Evolutionary conservation across 805 yeast species (phyloP), one percentile per base, ranked within the genome.

Genomic region (Candida manassasensis): DNA sequence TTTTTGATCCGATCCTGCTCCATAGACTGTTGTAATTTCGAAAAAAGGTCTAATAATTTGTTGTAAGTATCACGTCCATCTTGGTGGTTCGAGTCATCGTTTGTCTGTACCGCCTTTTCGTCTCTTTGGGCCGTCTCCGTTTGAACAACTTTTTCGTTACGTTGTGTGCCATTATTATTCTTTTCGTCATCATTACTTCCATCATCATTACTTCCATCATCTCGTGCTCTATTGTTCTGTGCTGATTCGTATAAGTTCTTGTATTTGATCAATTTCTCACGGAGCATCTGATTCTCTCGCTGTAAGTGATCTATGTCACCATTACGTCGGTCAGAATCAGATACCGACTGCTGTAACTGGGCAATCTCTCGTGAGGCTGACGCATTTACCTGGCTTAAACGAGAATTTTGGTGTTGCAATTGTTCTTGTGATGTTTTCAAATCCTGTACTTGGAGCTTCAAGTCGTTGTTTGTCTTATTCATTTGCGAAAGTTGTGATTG

Each of bases 201-300:
- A 7, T 14, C 18, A 11, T 14, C 18, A 14, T n/a, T 17, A 9
- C 14, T 13, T 11, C 15, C 34, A 26, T 31, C 32, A 29, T 36
- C 27, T n/a, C 19, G 21, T 8, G 32, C 10, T 22, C 27, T 25
- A 16, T 31, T 32, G 21, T 14, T 36, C 21, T 29, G 15, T 27
- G n/a, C n/a, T n/a, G 6, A 6, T n/a, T 15, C 60, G 35, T 59
- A 59, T n/a, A 60, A 47, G 6, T 38, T 42, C 42, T 60, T 61
- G 33, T 63, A 63, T 47, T 63, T 63, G 29, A 48, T 46, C 32
- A 63, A 50, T 38, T 63, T 63, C 18, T 49, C 50, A 14, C 67
- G 47, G 19, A 63, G 45, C 18, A 63, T 45, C 14, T 43, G 53
- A 31, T 57, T 61, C 34, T 62, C 68, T 24, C 47, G 40, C 22